These are phyloP conservation scores for Neurospora hispaniola DNA, from an alignment of 495 filamentous ascomycete species.

Conservation along the genomic window DNA sequence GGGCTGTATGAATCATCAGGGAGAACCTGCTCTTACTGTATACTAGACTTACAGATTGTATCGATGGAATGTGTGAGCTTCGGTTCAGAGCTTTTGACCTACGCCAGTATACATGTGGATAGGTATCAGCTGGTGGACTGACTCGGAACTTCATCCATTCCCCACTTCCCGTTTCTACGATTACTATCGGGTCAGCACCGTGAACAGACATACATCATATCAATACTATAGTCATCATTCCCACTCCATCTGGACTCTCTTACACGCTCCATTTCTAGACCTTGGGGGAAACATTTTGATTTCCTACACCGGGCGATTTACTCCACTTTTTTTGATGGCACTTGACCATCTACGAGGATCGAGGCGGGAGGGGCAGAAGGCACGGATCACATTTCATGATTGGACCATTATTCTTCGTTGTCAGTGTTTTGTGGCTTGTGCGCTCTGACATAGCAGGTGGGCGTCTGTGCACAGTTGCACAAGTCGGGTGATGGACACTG, in stretches of 20 bases:
- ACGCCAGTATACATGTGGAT: neutral
- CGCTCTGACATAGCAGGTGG: neutral
- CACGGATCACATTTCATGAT: neutral
- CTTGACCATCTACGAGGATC: neutral
- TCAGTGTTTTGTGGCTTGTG: neutral
- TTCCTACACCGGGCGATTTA: too few relatives aligned
- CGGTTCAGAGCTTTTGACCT: neutral
- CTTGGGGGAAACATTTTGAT: neutral
- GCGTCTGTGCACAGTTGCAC: neutral
- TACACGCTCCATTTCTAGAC: neutral
- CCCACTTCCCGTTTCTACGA: neutral
- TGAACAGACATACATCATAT: neutral
- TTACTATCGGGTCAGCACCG: neutral
- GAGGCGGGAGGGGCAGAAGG: neutral
- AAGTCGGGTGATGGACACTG: neutral
- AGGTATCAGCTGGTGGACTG: neutral
- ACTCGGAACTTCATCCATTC: neutral
- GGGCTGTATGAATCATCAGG: neutral
- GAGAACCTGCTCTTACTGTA: neutral
- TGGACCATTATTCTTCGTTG: neutral
- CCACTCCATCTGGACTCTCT: neutral
- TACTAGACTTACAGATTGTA: neutral
- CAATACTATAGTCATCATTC: neutral
- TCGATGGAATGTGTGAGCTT: neutral
- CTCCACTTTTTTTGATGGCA: too few relatives aligned